Conservation (phyloP, 768 basidiomycete genomes). For the Candolleomyces efflorescens region DNA sequence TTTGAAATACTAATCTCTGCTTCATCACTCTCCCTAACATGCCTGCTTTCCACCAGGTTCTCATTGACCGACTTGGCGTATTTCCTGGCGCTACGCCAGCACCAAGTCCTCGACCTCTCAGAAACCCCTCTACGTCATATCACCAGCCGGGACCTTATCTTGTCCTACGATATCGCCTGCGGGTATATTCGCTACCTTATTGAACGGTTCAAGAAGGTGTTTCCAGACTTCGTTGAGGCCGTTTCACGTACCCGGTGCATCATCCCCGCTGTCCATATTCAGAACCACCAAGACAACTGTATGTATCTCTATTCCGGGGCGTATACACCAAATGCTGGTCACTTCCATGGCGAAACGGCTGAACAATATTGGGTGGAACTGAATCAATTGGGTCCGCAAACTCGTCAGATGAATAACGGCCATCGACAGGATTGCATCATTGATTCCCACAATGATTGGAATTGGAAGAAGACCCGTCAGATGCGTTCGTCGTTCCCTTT, state of each 20-base stretch:
- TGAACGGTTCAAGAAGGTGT: constrained; percentile 10
- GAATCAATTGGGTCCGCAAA: constrained; percentile 19
- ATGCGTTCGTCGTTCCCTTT: too few relatives aligned
- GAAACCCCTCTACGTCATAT: neutral
- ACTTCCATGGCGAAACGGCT: constrained; percentile 13
- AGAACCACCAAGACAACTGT: constrained; percentile 24
- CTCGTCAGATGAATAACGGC: constrained; percentile 26
- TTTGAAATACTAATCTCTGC: neutral
- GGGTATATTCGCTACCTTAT: constrained; percentile 15
- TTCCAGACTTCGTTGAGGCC: constrained; percentile 8
- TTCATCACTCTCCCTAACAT: neutral
- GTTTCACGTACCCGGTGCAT: constrained; percentile 10
- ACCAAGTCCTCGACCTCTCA: neutral
- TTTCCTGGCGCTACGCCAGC: constrained; percentile 3
- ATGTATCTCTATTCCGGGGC: constrained; percentile 17
- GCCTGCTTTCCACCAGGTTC: constrained; percentile 12
- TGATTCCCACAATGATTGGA: neutral
- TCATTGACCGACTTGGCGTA: constrained; percentile 17
- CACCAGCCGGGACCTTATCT: neutral
- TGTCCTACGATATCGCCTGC: constrained; percentile 25
- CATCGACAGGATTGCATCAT: constrained; percentile 23
- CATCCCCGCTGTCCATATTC: constrained; percentile 21
- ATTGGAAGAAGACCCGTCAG: neutral
- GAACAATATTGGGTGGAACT: constrained; percentile 23
- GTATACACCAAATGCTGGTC: constrained; percentile 15